Percentiles rank a stretch among this genome's conserved stretches.
phyloP scores from a whole-genome alignment of 345 rosid species.

The Acer saccharum region DNA sequence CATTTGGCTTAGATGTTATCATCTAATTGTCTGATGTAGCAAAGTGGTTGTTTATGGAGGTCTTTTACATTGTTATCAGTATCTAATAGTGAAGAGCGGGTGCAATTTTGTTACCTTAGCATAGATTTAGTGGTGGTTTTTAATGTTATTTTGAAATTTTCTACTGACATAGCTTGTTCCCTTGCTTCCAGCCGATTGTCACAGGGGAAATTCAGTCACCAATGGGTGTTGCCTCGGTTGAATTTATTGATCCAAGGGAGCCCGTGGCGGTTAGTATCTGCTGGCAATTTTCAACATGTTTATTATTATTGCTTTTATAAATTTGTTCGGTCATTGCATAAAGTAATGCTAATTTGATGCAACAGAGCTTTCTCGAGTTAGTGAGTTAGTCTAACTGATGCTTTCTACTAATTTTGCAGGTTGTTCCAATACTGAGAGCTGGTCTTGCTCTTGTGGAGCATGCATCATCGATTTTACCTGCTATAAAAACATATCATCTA shows the following conservation, averaged over 20 bases:
- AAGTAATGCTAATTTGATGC: not conserved
- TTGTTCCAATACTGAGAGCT: conserved; percentile 90
- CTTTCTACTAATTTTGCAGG: conserved; percentile 44
- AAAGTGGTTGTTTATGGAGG: not conserved
- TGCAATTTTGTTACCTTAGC: no score
- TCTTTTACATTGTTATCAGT: not conserved
- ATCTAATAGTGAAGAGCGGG: not conserved
- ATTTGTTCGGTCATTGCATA: not conserved
- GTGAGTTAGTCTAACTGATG: not conserved
- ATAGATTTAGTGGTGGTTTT: not conserved
- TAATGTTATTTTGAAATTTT: not conserved
- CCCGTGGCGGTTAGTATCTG: conserved; percentile 70
- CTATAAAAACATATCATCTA: conserved; percentile 78
- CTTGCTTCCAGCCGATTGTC: conserved; percentile 65
- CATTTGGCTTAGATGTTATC: not conserved
- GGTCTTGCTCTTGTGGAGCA: conserved; percentile 94
- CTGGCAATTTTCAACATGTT: not conserved
- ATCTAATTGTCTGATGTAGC: not conserved
- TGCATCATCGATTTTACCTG: conserved; percentile 82
- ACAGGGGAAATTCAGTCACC: conserved; percentile 91
- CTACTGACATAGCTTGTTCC: conserved; percentile 17
- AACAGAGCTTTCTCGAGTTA: conserved; percentile 7
- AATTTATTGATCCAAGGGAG: conserved; percentile 91
- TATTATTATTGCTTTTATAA: not conserved
- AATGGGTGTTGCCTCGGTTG: conserved; percentile 85